Base-by-base conservation (phyloP, 1,284 basidiomycete species). In the Ceratobasidium sp. region DNA sequence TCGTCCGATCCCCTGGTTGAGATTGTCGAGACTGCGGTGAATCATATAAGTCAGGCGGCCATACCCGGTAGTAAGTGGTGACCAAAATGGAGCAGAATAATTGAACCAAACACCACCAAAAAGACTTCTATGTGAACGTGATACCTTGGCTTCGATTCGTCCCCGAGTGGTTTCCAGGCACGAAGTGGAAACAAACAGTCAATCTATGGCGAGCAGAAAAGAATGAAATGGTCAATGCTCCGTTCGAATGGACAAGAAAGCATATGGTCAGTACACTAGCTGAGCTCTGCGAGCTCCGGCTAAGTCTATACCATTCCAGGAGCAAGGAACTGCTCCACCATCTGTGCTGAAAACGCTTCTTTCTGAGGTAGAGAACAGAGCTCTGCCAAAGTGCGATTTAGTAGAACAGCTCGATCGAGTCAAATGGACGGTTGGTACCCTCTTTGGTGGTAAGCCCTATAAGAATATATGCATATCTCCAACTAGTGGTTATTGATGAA, bases 121-220 rank as follows among this genome's bases (percentile, higher is more conserved):
- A 26, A 55, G 71, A 46, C n/a, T 73, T 59, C 28, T 26, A 67
- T 3, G 72, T 73, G 8, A 65, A 73, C 36, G 21, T 34, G 21
- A 46, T 73, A 6, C 72, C 72, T 6, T 65, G 60, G 60, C 53
- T 73, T 23, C 28, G 58, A 55, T 69, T 58, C 23, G 14, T 74
- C 32, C 73, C 73, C 23, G 21, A 62, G 8, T 74, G 73, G 73
- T 59, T 74, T 26, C 73, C 73, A 1, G 67, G 67, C 1, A 48
- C 71, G 10, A 50, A 28, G 4, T 65, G 53, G 46, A 74, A 72
- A 26, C 52, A 57, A 41, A 55, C 43, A 16, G 61, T 64, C 0
- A 50, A 55, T n/a, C 50, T 26, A 1, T 67, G 73, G 71, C 1
- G 64, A 18, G 18, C 39, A 43, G 62, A 59, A 55, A 59, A 32